Conservation (phyloP, 306 rosid species). For the Fragaria iinumae region DNA sequence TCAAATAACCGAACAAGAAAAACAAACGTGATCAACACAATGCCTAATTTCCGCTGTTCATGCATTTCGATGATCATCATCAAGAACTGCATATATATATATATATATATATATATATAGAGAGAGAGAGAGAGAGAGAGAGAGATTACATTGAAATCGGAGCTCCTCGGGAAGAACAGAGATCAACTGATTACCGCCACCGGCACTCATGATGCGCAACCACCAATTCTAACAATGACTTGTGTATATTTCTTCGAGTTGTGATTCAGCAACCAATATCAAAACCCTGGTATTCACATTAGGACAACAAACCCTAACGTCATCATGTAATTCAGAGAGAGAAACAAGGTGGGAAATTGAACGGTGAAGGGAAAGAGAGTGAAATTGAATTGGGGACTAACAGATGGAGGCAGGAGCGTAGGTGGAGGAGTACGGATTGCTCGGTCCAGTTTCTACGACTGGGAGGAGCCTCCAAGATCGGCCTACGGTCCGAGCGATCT, state of each 20-base stretch:
- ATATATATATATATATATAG: no score
- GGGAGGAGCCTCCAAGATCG: constrained; percentile 33
- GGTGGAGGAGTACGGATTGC: constrained; percentile 39
- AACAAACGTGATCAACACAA: neutral
- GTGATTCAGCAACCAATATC: constrained; percentile 15
- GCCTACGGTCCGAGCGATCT: constrained; percentile 10
- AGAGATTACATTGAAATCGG: constrained; percentile 50
- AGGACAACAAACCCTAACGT: constrained; percentile 13
- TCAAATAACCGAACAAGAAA: neutral
- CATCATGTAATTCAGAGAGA: neutral
- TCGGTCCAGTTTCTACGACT: constrained; percentile 35
- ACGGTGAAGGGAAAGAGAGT: constrained; percentile 2
- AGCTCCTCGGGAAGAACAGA: constrained; percentile 77
- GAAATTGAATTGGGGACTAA: constrained; percentile 23
- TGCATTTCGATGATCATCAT: neutral
- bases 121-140: no score
- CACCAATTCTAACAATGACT: neutral
- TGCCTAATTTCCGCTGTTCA: neutral
- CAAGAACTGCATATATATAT: neutral
- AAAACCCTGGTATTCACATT: constrained; percentile 15
- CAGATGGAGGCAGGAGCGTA: constrained; percentile 42
- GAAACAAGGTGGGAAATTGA: neutral
- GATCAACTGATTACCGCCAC: constrained; percentile 41
- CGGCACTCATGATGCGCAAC: constrained; percentile 55
- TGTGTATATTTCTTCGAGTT: no score